These are phyloP conservation scores for Bryoerythrophyllum caledonicum DNA, from an alignment of 225 moss, liverwort and hornwort genomes.

Conservation along the genomic window DNA sequence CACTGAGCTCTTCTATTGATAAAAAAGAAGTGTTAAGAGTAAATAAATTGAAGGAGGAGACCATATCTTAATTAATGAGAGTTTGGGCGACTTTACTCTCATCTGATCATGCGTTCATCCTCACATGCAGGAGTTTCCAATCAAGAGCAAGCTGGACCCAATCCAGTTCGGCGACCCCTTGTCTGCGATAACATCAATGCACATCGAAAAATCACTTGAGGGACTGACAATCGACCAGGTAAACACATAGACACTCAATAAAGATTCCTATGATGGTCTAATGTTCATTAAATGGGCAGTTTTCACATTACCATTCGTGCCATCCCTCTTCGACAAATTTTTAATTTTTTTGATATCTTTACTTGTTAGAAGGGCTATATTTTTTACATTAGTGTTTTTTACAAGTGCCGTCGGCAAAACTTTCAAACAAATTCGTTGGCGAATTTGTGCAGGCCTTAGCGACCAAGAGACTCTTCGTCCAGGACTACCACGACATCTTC, in stretches of 20 bases:
- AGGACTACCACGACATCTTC: conserved; percentile 63
- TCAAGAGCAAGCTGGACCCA: conserved; percentile 55
- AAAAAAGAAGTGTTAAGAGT: too few species aligned
- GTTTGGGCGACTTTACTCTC: neutral
- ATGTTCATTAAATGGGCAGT: too few species aligned
- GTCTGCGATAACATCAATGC: conserved; percentile 44
- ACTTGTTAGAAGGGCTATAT: too few species aligned
- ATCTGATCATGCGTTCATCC: neutral
- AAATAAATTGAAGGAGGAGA: too few species aligned
- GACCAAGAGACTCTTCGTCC: conserved; percentile 44
- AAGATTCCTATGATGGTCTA: too few species aligned
- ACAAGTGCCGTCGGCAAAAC: too few species aligned
- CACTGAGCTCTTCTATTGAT: too few species aligned
- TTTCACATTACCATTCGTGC: too few species aligned
- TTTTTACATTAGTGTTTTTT: too few species aligned
- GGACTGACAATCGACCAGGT: conserved; percentile 45
- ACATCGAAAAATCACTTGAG: conserved; percentile 47
- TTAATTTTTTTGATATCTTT: too few species aligned
- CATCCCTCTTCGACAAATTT: too few species aligned
- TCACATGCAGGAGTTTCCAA: conserved; percentile 53
- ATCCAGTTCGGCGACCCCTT: conserved; percentile 48
- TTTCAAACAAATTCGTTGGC: neutral
- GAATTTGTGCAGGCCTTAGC: conserved; percentile 44
- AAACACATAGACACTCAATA: neutral
- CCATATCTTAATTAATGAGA: too few species aligned